A percentile compares a stretch with the other conserved stretches of the same genome.
Evolutionary conservation across 2,329 filamentous ascomycete genomes (phyloP).

Genomic region (Penicillium thymicola): DNA sequence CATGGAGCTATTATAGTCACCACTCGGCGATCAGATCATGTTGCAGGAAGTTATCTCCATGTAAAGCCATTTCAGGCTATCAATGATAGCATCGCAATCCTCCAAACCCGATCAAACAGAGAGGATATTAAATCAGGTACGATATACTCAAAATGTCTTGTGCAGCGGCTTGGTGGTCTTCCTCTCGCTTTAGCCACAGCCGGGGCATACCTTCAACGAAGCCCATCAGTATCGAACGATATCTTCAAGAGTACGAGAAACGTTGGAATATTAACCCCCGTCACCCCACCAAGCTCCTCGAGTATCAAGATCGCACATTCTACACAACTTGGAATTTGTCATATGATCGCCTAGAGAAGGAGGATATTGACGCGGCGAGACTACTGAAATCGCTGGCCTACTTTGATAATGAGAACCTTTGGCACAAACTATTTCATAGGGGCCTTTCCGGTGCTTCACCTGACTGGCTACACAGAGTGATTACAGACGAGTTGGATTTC

Average conservation of each 20-base stretch:
- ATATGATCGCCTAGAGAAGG: too few species aligned
- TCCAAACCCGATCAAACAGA: not conserved
- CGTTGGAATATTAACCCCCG: not conserved
- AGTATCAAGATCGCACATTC: too few species aligned
- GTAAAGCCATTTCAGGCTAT: not conserved
- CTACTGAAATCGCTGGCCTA: not conserved
- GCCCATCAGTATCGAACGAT: not conserved
- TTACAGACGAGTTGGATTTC: not conserved
- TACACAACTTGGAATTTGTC: not conserved
- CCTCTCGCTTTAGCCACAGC: not conserved
- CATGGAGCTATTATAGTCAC: too few species aligned
- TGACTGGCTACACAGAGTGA: too few species aligned
- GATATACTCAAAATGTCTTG: too few species aligned
- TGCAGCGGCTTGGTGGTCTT: not conserved
- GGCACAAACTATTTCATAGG: too few species aligned
- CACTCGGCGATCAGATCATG: too few species aligned
- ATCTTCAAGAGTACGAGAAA: not conserved
- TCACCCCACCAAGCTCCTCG: too few species aligned
- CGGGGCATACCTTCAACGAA: not conserved
- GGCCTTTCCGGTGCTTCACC: too few species aligned
- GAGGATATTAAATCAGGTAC: not conserved
- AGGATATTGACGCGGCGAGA: not conserved
- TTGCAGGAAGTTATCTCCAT: too few species aligned
- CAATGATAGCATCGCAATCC: not conserved
- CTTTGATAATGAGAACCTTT: constrained; percentile 6